Evolutionary conservation across 2,329 filamentous ascomycete genomes (phyloP), one percentile per base, ranked within the genome.

Genomic region (Neopestalotiopsis rosae): DNA sequence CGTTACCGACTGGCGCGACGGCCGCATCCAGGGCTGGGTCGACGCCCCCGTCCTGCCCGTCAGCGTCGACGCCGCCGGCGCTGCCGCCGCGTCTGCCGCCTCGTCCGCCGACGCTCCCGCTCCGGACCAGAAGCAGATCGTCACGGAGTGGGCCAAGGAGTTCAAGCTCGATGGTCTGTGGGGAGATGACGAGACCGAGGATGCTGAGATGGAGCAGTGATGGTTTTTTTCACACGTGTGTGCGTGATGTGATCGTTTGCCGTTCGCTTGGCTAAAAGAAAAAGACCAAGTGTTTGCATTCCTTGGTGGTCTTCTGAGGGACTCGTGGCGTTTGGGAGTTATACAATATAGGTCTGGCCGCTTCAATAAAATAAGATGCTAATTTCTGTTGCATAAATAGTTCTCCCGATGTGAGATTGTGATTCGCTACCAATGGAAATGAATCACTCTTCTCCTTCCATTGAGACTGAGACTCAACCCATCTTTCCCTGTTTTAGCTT

Each of bases 1-100:
- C 68, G 90, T 99, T 69, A 96, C 91, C n/a, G 96, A 99, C 84
- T 97, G 96, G 94, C 89, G 96, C 74, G 95, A 98, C 79, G 95
- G 95, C 32, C 90, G 96, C 66, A 97, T 99, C 75, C 94, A 97
- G 81, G 95, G 95, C 68, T 97, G 95, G 95, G 89, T 91, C 62
- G 92, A 94, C 74, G 88, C 94, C 2, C 94, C 95, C 7, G 86
- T 87, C 45, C 81, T 94, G 69, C 83, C 88, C 20, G 87, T 92
- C 61, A 85, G 85, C n/a, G 76, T 32, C 20, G 45, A 66, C 56
- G 57, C 12, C n/a, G 71, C 72, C 28, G 74, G 74, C 6, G 73
- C 70, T 3, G 72, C 72, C 13, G 75, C 72, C 5, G 77, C 71
- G 3, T 75, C 73, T 38, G 69, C 66, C 9, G 75, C 75, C 6